Evolutionary conservation across 495 filamentous ascomycete genomes (phyloP).

Genomic region (Haplographium delicatum): DNA sequence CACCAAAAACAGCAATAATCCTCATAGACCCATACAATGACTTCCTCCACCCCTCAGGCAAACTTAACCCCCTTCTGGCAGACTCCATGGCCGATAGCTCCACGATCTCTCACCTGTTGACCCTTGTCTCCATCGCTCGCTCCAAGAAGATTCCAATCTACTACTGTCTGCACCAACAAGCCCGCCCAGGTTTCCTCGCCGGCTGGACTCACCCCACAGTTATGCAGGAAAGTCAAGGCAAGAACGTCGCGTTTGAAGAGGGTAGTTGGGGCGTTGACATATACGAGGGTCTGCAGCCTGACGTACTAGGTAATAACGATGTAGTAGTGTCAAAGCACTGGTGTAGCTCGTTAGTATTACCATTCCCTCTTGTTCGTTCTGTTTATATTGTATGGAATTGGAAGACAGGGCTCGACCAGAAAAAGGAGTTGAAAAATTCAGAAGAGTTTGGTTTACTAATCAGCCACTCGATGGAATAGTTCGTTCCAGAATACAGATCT

Average conservation of each 20-base stretch:
- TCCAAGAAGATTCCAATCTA: slow-evolving; percentile 24
- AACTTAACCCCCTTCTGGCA: slow-evolving; percentile 13
- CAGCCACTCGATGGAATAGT: slow-evolving; percentile 3
- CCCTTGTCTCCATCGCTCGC: slow-evolving; percentile 20
- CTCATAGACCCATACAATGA: slow-evolving; percentile 30
- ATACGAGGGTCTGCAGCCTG: slow-evolving; percentile 25
- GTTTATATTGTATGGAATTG: neutral
- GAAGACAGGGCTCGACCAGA: neutral
- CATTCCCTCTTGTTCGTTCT: neutral
- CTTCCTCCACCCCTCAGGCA: slow-evolving; percentile 27
- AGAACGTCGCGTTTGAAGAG: slow-evolving; percentile 20
- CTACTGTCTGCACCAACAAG: slow-evolving; percentile 28
- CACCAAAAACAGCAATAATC: slow-evolving; percentile 20
- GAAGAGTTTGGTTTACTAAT: neutral
- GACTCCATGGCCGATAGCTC: slow-evolving; percentile 18
- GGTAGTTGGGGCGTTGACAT: slow-evolving; percentile 27
- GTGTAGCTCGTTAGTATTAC: slow-evolving; percentile 17
- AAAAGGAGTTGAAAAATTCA: neutral
- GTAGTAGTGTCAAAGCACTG: slow-evolving; percentile 28
- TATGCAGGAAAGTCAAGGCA: slow-evolving; percentile 15
- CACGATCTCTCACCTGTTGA: slow-evolving; percentile 23
- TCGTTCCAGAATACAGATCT: slow-evolving; percentile 27
- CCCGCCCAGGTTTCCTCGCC: slow-evolving; percentile 12
- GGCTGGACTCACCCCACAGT: slow-evolving; percentile 23
- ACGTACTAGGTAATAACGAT: slow-evolving; percentile 25